phyloP scores from a whole-genome alignment of 257 asterid species.

The Cynanchum wilfordii region DNA sequence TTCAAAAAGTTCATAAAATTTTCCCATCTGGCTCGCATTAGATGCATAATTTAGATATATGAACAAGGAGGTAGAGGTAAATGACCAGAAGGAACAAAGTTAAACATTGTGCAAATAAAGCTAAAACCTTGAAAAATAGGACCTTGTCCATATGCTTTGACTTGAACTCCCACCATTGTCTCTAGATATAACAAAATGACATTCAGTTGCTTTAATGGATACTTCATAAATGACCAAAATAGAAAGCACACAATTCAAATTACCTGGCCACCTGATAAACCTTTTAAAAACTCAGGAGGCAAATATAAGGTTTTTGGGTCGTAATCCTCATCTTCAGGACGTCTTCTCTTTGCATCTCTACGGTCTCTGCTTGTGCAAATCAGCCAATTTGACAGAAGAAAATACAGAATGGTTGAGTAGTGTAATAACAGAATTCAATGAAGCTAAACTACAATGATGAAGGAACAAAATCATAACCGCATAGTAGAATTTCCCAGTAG shows the following conservation, averaged over 20 bases:
- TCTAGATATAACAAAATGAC: slow-evolving; percentile 41
- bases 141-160: slow-evolving; percentile 98
- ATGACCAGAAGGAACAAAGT: neutral
- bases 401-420: neutral
- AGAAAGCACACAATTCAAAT: slow-evolving; percentile 25
- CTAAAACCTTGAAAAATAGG: slow-evolving; percentile 88
- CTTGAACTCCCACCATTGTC: slow-evolving; percentile 99
- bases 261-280: slow-evolving; percentile 91
- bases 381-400: neutral
- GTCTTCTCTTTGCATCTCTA: slow-evolving; percentile 68
- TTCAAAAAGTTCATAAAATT: slow-evolving; percentile 92
- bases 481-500: neutral
- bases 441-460: neutral
- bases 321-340: slow-evolving; percentile 64
- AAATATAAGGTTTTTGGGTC: slow-evolving; percentile 80
- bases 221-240: slow-evolving; percentile 7
- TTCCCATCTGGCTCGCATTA: slow-evolving; percentile 77
- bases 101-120: neutral
- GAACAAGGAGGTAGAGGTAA: neutral
- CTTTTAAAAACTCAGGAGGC: slow-evolving; percentile 67
- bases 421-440: neutral
- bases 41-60: slow-evolving; percentile 15
- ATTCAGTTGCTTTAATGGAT: slow-evolving; percentile 2
- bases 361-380: slow-evolving; percentile 49
- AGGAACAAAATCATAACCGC: neutral